Percentiles rank a stretch among this genome's conserved stretches.
phyloP scores from a whole-genome alignment of 352 stramenopile genomes.

The Pythium monospermum region DNA sequence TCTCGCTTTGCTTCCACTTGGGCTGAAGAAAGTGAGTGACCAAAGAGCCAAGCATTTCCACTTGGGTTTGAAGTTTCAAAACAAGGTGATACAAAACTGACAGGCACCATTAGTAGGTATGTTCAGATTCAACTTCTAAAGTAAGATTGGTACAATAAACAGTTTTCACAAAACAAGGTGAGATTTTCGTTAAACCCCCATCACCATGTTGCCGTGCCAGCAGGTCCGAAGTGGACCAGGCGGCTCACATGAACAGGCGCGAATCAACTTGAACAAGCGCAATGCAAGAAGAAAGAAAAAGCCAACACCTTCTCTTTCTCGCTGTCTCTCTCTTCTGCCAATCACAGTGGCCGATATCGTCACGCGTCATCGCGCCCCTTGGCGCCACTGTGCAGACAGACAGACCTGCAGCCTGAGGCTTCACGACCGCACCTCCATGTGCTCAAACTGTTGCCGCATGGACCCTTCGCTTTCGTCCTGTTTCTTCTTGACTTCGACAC shows the following conservation, averaged over 20 bases:
- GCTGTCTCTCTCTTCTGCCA: conserved; percentile 7
- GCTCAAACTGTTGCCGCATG: not conserved
- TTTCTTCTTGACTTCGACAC: conserved; percentile 49
- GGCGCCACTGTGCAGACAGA: too few species aligned
- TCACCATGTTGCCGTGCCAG: not conserved
- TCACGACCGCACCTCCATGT: conserved; percentile 1
- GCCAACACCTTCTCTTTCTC: not conserved
- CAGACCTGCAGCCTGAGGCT: not conserved
- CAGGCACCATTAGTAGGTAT: not conserved
- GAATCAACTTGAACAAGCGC: conserved; percentile 18
- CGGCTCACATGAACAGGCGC: conserved; percentile 22
- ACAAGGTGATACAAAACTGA: conserved; percentile 9
- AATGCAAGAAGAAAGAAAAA: conserved; percentile 1
- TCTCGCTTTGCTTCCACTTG: too few species aligned
- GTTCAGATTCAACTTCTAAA: not conserved
- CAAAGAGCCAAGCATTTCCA: too few species aligned
- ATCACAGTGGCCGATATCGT: conserved; percentile 1
- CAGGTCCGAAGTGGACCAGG: too few species aligned
- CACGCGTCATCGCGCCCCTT: too few species aligned
- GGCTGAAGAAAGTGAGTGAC: too few species aligned
- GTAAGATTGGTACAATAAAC: not conserved
- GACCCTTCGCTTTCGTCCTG: conserved; percentile 3
- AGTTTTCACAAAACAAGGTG: not conserved
- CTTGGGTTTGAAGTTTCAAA: too few species aligned
- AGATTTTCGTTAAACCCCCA: not conserved